These are phyloP conservation scores for Sequoia sempervirens DNA, from an alignment of 75 land plant species.

Conservation along the genomic window DNA sequence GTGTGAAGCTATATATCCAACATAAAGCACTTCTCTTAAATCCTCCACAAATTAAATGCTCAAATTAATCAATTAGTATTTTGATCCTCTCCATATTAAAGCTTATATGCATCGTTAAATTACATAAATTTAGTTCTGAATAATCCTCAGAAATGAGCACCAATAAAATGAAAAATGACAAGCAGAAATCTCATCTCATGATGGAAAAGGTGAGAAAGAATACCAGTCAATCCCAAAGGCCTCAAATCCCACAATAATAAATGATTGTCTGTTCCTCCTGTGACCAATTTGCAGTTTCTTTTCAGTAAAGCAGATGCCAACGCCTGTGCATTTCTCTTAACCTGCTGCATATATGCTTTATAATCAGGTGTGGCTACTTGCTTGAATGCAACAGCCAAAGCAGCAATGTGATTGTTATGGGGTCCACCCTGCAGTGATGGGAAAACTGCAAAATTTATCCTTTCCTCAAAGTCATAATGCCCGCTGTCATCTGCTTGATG, in stretches of 20 bases:
- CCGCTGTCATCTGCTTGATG: slow-evolving; percentile 38
- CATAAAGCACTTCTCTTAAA: neutral
- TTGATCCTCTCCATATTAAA: neutral
- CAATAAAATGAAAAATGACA: neutral
- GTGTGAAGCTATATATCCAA: neutral
- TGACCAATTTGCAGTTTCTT: slow-evolving; percentile 80
- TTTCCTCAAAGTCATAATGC: slow-evolving; percentile 78
- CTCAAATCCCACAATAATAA: slow-evolving; percentile 91
- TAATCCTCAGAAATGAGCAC: neutral
- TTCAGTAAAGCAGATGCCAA: slow-evolving; percentile 72
- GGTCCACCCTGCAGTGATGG: slow-evolving; percentile 96
- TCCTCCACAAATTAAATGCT: neutral
- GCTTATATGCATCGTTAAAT: neutral
- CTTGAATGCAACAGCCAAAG: slow-evolving; percentile 85
- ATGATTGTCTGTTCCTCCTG: slow-evolving; percentile 97
- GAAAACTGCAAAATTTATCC: slow-evolving; percentile 93
- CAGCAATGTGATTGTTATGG: slow-evolving; percentile 96
- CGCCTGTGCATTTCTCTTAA: slow-evolving; percentile 88
- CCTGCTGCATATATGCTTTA: slow-evolving; percentile 78
- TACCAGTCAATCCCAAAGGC: slow-evolving; percentile 70
- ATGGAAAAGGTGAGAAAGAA: neutral
- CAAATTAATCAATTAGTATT: neutral
- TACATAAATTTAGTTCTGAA: neutral
- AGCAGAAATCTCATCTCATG: neutral
- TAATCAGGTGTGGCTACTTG: slow-evolving; percentile 82